Base-by-base conservation (phyloP, 345 rosid genomes). In the Eucalyptus brandiana region DNA sequence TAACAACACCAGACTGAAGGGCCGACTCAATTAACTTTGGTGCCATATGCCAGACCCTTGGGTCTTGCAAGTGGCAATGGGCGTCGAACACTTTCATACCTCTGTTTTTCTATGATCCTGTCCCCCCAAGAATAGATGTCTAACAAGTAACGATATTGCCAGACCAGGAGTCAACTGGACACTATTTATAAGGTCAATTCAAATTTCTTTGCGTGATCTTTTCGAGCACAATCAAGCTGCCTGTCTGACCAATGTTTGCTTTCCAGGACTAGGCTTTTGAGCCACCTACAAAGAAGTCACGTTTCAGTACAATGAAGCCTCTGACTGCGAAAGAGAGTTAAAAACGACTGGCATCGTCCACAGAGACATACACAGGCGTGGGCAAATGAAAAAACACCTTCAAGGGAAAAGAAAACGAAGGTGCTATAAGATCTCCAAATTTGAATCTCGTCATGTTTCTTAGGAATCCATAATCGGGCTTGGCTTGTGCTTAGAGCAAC, bases 31-130 rank as follows among this genome's bases (percentile, higher is more conserved):
- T 97, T 15, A 97, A 93, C 50, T 93, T 92, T 7, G 97, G 96
- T 12, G 94, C 94, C 88, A 92, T 94, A 93, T 85, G 65, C 56
- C 93, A 60, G 67, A 98, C 94, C 92, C 96, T 94, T n/a, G 99
- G 96, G 93, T 98, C 99, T 91, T 97, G 99, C 28, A 98, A 96
- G 92, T 98, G 99, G 93, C 99, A 98, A 94, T 98, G 99, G 37
- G 95, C 97, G 76, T 98, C 99, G 87, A 98, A 98, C 89, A 98
- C 90, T 90, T 95, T 96, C 94, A 96, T 94, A n/a, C 47, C 23
- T 48, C 53, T 40, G 47, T 76, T 76, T 3, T 76, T 0, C 44
- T 76, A 76, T 76, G 47, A 40, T 76, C 83, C 24, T 76, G 47
- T 76, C 47, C 9, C 9, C 83, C 83, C 83, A 2, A 40, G 83